Conservation (phyloP, 2,329 filamentous ascomycete genomes). For the Aspergillus pseudoviridinutans region DNA sequence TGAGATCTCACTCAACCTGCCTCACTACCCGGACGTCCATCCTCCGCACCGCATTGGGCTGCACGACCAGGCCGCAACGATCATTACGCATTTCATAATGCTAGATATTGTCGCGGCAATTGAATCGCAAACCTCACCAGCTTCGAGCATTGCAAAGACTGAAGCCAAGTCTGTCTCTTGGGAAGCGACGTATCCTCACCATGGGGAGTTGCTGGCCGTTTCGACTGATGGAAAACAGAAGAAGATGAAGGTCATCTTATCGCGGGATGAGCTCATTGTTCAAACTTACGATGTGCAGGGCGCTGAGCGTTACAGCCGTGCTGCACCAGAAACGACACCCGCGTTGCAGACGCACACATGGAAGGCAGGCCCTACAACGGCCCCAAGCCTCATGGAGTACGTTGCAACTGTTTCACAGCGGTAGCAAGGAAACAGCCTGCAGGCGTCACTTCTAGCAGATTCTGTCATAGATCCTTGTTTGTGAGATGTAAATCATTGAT, state of each 20-base stretch:
- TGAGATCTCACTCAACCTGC: constrained; percentile 32
- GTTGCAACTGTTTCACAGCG: constrained; percentile 14
- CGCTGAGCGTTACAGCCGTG: constrained; percentile 14
- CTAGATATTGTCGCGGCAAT: constrained; percentile 36
- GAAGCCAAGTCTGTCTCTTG: constrained; percentile 14
- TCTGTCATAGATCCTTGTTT: not conserved
- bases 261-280: constrained; percentile 23
- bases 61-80: constrained; percentile 31
- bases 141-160: not conserved
- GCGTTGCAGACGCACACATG: constrained; percentile 18
- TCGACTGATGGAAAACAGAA: constrained; percentile 19
- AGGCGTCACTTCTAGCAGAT: not conserved
- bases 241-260: constrained; percentile 31
- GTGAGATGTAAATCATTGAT: not conserved
- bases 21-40: constrained; percentile 27
- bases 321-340: constrained; percentile 7
- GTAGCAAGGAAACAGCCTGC: constrained; percentile 1
- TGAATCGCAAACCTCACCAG: constrained; percentile 12
- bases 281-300: constrained; percentile 16
- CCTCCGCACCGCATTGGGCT: constrained; percentile 31
- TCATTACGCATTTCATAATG: constrained; percentile 34
- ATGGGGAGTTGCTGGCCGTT: constrained; percentile 30
- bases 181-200: constrained; percentile 31
- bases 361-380: constrained; percentile 10
- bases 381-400: constrained; percentile 25